Conservation (phyloP, 2,329 filamentous ascomycete species). For the Akanthomyces dipterigenus region DNA sequence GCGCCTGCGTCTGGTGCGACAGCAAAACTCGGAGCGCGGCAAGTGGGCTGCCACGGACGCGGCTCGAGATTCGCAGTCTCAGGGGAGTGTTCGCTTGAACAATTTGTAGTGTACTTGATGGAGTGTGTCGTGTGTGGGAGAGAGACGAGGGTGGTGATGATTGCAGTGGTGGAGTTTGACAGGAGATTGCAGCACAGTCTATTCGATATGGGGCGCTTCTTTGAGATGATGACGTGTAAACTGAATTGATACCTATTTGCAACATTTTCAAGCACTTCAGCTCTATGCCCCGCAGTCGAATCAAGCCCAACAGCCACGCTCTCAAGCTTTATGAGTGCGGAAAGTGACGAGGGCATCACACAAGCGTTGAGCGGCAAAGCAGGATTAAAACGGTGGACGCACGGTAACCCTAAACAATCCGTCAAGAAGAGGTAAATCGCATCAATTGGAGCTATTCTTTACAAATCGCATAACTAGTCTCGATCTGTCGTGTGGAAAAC, state of each 20-base stretch:
- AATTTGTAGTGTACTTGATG: background rate
- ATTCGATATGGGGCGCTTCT: background rate
- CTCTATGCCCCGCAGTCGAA: too few relatives aligned
- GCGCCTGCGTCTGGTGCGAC: constrained; percentile 17
- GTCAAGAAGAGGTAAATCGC: background rate
- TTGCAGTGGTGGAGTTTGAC: background rate
- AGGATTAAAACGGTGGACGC: background rate
- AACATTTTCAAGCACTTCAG: background rate
- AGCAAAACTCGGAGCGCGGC: constrained; percentile 20
- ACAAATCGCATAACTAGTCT: constrained; percentile 18
- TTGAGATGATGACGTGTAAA: background rate
- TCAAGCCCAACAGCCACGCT: too few relatives aligned
- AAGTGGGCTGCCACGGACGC: constrained; percentile 21
- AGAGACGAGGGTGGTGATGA: background rate
- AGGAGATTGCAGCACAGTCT: background rate
- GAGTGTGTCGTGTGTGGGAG: background rate
- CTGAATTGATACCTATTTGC: background rate
- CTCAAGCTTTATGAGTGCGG: too few relatives aligned
- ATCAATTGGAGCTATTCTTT: background rate
- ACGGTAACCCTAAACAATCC: background rate
- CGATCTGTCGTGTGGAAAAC: constrained; percentile 42
- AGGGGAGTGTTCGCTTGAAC: constrained; percentile 10
- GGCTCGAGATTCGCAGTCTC: constrained; percentile 17
- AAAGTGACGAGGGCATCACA: too few relatives aligned
- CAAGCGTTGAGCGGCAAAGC: too few relatives aligned